A percentile compares a stretch with the other conserved stretches of the same genome.
phyloP scores from a whole-genome alignment of 1,139 yeast species.

The Tardiomyces digboiensis region DNA sequence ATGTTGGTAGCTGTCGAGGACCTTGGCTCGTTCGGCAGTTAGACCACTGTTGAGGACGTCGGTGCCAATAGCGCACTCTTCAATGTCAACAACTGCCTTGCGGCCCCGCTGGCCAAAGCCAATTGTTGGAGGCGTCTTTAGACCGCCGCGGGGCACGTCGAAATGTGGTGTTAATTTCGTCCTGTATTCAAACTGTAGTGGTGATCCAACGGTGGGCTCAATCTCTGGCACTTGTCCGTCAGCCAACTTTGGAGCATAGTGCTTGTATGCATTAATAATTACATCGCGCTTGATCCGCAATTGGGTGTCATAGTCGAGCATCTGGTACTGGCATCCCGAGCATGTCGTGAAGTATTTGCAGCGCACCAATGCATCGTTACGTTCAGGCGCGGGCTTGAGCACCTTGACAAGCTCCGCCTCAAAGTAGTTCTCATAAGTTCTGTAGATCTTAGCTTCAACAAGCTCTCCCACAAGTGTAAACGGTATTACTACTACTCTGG shows the following conservation, averaged over 20 bases:
- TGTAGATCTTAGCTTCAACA: constrained; percentile 60
- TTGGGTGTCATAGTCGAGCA: constrained; percentile 63
- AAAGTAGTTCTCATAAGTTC: constrained; percentile 65
- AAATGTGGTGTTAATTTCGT: constrained; percentile 96
- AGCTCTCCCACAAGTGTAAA: constrained; percentile 83
- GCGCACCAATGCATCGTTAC: constrained; percentile 45
- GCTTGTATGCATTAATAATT: constrained; percentile 72
- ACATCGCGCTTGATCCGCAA: constrained; percentile 62
- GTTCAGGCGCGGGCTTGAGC: constrained; percentile 32
- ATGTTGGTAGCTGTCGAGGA: constrained; percentile 36
- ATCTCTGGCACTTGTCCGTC: constrained; percentile 38
- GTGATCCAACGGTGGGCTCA: constrained; percentile 66
- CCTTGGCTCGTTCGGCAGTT: constrained; percentile 53
- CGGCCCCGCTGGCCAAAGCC: constrained; percentile 85
- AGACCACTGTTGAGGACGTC: constrained; percentile 64
- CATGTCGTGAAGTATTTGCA: constrained; percentile 80
- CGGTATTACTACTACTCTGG: constrained; percentile 53
- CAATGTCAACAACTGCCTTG: constrained; percentile 79
- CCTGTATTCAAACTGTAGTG: constrained; percentile 65
- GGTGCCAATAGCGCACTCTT: constrained; percentile 90
- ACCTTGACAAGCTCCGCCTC: constrained; percentile 67
- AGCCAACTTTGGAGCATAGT: constrained; percentile 38
- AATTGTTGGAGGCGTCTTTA: constrained; percentile 50
- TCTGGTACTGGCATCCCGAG: constrained; percentile 91
- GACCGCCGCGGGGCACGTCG: constrained; percentile 55